A percentile compares a stretch with the other conserved stretches of the same genome.
Evolutionary conservation across 768 basidiomycete genomes (phyloP).

Genomic region (Cystoderma amianthinum): DNA sequence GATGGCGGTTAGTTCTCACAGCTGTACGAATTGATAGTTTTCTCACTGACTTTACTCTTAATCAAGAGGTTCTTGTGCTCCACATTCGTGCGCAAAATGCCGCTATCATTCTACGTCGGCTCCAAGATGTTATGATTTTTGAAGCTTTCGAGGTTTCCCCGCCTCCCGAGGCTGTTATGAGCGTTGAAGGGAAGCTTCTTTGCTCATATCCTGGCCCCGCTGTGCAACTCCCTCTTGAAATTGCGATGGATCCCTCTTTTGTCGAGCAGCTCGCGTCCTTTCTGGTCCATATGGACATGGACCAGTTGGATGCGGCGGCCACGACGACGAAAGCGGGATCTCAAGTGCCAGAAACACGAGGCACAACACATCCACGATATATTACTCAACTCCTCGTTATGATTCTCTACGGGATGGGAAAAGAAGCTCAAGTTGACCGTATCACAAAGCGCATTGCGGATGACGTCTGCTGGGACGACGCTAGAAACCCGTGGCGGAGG

Average conservation of each 20-base stretch:
- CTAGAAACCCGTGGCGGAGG: constrained; percentile 38
- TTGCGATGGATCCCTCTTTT: constrained; percentile 21
- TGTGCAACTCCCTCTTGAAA: constrained; percentile 21
- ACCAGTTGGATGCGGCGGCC: constrained; percentile 23
- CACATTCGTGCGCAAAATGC: constrained; percentile 44
- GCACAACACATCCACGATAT: constrained; percentile 35
- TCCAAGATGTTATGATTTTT: constrained; percentile 19
- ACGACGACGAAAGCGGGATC: constrained; percentile 29
- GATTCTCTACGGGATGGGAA: constrained; percentile 34
- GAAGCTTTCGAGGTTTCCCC: constrained; percentile 44
- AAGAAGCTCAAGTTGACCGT: constrained; percentile 15
- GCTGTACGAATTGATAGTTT: no score
- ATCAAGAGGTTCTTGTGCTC: no score
- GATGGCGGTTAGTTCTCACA: no score
- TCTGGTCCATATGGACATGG: constrained; percentile 27
- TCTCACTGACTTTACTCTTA: no score
- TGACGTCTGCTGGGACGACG: constrained; percentile 34
- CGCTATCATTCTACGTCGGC: constrained; percentile 30
- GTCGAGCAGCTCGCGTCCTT: constrained; percentile 28
- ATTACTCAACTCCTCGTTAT: constrained; percentile 41
- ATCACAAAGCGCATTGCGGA: constrained; percentile 38
- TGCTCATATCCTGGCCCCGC: constrained; percentile 41
- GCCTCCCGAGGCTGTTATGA: constrained; percentile 24
- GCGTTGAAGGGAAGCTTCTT: constrained; percentile 30
- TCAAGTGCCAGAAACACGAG: constrained; percentile 26